These are phyloP conservation scores for Candolleomyces eurysporus DNA, from an alignment of 768 basidiomycete species.

Conservation along the genomic window DNA sequence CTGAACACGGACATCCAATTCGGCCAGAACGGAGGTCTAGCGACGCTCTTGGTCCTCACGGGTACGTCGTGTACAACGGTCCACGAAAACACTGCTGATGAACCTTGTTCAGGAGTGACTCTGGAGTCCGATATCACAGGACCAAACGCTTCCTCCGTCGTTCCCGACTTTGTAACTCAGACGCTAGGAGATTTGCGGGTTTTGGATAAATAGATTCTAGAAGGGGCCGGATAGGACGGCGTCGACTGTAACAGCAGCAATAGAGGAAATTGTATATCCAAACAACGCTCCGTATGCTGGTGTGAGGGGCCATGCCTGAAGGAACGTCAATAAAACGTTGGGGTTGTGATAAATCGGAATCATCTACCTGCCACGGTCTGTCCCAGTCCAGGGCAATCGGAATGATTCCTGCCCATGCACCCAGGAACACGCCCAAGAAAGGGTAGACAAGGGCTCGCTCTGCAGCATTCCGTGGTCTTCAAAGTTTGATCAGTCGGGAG, in stretches of 20 bases:
- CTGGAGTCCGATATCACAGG: slow-evolving; percentile 70
- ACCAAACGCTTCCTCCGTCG: slow-evolving; percentile 62
- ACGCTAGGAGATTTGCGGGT: slow-evolving; percentile 79
- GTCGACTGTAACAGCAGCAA: slow-evolving; percentile 51
- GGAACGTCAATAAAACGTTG: slow-evolving; percentile 7
- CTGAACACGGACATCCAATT: slow-evolving; percentile 96
- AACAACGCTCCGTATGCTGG: slow-evolving; percentile 68
- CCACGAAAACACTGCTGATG: not conserved
- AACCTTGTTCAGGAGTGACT: slow-evolving; percentile 62
- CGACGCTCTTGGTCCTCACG: slow-evolving; percentile 90
- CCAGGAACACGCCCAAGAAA: slow-evolving; percentile 64
- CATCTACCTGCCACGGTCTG: slow-evolving; percentile 89
- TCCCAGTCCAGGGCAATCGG: slow-evolving; percentile 96
- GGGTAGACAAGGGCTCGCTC: slow-evolving; percentile 84
- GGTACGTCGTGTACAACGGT: slow-evolving; percentile 40
- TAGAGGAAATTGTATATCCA: slow-evolving; percentile 64
- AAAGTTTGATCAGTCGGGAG: not conserved
- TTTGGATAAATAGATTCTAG: slow-evolving; percentile 16
- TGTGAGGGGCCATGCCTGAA: slow-evolving; percentile 80
- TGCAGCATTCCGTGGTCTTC: slow-evolving; percentile 56
- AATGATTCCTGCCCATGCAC: slow-evolving; percentile 78
- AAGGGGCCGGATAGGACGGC: slow-evolving; percentile 13
- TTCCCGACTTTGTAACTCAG: slow-evolving; percentile 79
- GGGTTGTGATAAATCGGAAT: not conserved
- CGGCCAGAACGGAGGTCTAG: slow-evolving; percentile 80